Conservation (phyloP, 2,329 filamentous ascomycete genomes). For the Ophiocordyceps unilateralis region DNA sequence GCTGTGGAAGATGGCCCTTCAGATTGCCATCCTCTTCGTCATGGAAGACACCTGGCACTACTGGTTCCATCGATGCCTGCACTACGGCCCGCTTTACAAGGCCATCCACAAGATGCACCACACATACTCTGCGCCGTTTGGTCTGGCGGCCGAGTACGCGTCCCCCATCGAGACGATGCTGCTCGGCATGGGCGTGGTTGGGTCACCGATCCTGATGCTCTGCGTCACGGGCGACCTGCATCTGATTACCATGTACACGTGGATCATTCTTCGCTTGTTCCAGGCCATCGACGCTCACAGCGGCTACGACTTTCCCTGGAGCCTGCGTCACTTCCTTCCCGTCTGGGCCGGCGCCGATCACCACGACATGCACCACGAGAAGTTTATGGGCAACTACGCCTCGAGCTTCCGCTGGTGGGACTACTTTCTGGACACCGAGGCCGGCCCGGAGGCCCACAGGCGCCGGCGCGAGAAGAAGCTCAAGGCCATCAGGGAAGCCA, state of each 20-base stretch:
- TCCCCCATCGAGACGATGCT: constrained; percentile 96
- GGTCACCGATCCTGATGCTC: constrained; percentile 69
- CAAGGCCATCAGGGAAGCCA: constrained; percentile 37
- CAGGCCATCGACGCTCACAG: constrained; percentile 97
- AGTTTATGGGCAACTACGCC: constrained; percentile 95
- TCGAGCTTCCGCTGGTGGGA: constrained; percentile 99
- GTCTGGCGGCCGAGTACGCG: constrained; percentile 90
- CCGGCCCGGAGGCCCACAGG: constrained; percentile 73
- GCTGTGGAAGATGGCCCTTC: constrained; percentile 69
- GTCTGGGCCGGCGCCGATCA: constrained; percentile 97
- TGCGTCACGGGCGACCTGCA: constrained; percentile 73
- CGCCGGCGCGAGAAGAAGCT: constrained; percentile 65
- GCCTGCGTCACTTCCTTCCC: constrained; percentile 82
- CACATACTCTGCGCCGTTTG: constrained; percentile 95
- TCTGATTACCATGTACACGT: constrained; percentile 93
- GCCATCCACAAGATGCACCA: constrained; percentile 98
- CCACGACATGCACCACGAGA: constrained; percentile 94
- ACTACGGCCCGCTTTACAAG: constrained; percentile 92
- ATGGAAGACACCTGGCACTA: constrained; percentile 98
- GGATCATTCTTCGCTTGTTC: constrained; percentile 86
- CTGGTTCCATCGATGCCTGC: constrained; percentile 82
- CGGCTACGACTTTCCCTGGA: constrained; percentile 98
- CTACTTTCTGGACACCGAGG: constrained; percentile 83
- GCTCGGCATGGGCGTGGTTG: constrained; percentile 73
- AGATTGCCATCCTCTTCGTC: constrained; percentile 88